These are phyloP conservation scores for Aspergillus sojae DNA, from an alignment of 2,329 filamentous ascomycete species.

Conservation along the genomic window DNA sequence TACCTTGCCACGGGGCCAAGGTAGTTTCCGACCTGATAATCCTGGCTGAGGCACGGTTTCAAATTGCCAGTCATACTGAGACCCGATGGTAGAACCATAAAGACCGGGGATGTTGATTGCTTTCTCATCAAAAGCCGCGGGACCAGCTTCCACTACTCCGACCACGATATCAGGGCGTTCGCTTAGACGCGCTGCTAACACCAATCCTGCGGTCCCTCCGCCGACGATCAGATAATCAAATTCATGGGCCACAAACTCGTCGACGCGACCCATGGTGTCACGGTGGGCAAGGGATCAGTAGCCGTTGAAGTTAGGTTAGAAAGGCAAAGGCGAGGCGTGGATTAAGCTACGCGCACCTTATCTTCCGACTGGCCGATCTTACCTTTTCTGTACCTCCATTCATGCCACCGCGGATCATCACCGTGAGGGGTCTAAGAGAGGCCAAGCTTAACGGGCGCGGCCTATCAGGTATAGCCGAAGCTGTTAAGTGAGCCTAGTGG, in stretches of 20 bases:
- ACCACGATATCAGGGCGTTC: slow-evolving; percentile 47
- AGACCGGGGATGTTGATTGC: slow-evolving; percentile 28
- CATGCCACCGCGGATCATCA: neutral
- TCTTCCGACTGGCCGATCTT: neutral
- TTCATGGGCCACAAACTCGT: neutral
- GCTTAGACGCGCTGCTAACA: slow-evolving; percentile 41
- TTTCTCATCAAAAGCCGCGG: slow-evolving; percentile 28
- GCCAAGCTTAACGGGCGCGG: too few relatives aligned
- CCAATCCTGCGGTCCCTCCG: slow-evolving; percentile 56
- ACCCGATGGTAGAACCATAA: slow-evolving; percentile 7
- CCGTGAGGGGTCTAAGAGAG: neutral
- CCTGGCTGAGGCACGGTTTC: slow-evolving; percentile 32
- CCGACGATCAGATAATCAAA: slow-evolving; percentile 47
- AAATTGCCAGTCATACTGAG: slow-evolving; percentile 19
- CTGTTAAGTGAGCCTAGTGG: too few relatives aligned
- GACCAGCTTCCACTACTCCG: slow-evolving; percentile 51
- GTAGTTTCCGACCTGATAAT: slow-evolving; percentile 13
- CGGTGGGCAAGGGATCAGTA: neutral
- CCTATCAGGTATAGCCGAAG: too few relatives aligned
- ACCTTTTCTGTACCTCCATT: neutral
- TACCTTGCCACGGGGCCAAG: slow-evolving; percentile 30
- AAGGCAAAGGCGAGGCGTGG: neutral
- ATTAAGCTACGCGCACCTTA: neutral
- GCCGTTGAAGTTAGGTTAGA: neutral
- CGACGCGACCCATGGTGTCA: neutral